A percentile compares a stretch with the other conserved stretches of the same genome.
Evolutionary conservation across 768 basidiomycete genomes (phyloP).

Genomic region (Nidularia pulvinata): DNA sequence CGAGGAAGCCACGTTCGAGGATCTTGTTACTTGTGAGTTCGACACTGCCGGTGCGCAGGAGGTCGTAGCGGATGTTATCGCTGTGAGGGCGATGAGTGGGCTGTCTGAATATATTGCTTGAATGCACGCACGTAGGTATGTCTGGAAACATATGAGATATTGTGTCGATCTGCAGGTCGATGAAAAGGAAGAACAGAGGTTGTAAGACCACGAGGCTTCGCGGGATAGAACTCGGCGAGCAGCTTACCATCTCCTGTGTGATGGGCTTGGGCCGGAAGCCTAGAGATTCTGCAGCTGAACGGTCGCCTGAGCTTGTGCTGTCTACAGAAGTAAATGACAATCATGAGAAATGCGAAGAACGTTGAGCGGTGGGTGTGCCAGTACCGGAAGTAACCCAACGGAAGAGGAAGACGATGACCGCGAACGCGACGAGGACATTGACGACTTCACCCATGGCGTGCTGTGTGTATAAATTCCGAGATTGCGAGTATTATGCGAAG

Average conservation of each 20-base stretch:
- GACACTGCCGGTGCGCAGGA: constrained; percentile 77
- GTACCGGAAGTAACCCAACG: constrained; percentile 75
- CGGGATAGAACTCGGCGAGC: constrained; percentile 1
- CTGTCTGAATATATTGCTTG: background rate
- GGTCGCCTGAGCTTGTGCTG: constrained; percentile 36
- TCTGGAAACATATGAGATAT: constrained; percentile 86
- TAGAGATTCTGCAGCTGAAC: constrained; percentile 52
- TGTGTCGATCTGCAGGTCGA: constrained; percentile 54
- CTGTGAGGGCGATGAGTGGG: constrained; percentile 30
- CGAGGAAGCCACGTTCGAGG: constrained; percentile 78
- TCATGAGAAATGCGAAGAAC: background rate
- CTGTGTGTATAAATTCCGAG: no score
- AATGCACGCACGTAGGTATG: constrained; percentile 63
- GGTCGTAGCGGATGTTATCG: constrained; percentile 83
- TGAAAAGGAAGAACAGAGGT: background rate
- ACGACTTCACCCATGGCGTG: constrained; percentile 74
- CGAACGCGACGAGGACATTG: constrained; percentile 82
- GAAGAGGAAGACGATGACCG: constrained; percentile 77
- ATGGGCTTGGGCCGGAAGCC: constrained; percentile 83
- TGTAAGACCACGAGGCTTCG: background rate
- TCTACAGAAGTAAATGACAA: background rate
- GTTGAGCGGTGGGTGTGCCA: background rate
- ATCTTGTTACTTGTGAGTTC: constrained; percentile 81
- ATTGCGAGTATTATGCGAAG: no score
- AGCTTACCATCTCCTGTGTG: constrained; percentile 74